These are phyloP conservation scores for Peniophora sp. DNA, from an alignment of 1,284 basidiomycete genomes.

Conservation along the genomic window DNA sequence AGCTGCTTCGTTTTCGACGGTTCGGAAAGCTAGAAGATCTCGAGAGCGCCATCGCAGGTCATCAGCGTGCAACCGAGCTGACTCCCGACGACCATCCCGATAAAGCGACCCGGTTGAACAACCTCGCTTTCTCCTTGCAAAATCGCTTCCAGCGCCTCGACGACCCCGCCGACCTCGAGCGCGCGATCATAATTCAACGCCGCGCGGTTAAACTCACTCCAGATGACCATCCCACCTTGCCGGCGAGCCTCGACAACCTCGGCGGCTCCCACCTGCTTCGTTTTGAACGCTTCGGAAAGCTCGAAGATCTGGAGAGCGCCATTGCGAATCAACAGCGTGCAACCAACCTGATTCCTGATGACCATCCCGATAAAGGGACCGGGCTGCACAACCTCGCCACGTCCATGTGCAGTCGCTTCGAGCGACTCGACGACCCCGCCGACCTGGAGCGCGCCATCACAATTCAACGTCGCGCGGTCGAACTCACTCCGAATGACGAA, in stretches of 20 bases:
- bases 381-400: too few species aligned
- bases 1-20: neutral
- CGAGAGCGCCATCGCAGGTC: neutral
- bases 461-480: too few species aligned
- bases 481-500: too few species aligned
- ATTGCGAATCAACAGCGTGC: too few species aligned
- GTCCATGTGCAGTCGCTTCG: too few species aligned
- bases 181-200: neutral
- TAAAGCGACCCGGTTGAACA: neutral
- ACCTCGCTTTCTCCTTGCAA: neutral
- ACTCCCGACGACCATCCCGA: slow-evolving; percentile 2
- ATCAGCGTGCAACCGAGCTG: neutral
- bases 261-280: too few species aligned
- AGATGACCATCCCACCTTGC: neutral
- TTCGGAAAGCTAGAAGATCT: neutral
- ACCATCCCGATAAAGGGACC: too few species aligned
- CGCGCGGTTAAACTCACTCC: neutral
- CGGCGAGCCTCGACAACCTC: neutral
- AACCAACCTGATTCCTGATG: too few species aligned
- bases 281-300: too few species aligned
- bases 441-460: too few species aligned
- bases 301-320: too few species aligned
- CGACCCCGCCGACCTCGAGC: neutral
- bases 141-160: neutral
- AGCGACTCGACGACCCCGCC: too few species aligned